Evolutionary conservation across 1,139 yeast genomes (phyloP).

Genomic region (Pichia sp.): DNA sequence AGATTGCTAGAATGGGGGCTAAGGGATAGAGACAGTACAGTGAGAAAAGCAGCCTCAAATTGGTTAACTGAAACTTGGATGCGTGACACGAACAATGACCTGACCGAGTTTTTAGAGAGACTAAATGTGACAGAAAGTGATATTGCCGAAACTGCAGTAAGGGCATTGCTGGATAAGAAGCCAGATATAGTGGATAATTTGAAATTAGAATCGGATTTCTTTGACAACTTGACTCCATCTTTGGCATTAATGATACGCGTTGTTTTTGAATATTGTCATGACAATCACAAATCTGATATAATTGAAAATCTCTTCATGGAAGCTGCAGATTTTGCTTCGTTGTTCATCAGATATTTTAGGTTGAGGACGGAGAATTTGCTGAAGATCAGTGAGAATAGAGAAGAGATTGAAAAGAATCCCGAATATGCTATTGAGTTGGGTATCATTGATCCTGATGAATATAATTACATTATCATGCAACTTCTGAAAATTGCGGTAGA

Average conservation of each 20-base stretch:
- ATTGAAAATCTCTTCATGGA: constrained; percentile 79
- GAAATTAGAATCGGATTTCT: constrained; percentile 54
- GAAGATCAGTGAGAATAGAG: constrained; percentile 31
- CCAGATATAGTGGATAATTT: constrained; percentile 58
- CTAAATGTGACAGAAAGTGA: constrained; percentile 63
- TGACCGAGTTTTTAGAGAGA: constrained; percentile 65
- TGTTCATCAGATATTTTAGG: constrained; percentile 49
- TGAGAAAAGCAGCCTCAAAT: constrained; percentile 64
- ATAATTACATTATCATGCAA: constrained; percentile 75
- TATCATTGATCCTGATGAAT: constrained; percentile 44
- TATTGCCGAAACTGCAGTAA: constrained; percentile 64
- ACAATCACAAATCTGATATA: constrained; percentile 47
- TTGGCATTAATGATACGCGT: constrained; percentile 67
- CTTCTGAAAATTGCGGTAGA: constrained; percentile 61
- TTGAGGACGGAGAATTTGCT: constrained; percentile 39
- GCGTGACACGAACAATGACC: constrained; percentile 60
- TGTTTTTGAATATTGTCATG: constrained; percentile 60
- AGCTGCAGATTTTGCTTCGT: constrained; percentile 63
- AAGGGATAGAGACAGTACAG: constrained; percentile 75
- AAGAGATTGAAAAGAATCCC: constrained; percentile 17
- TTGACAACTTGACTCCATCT: constrained; percentile 72
- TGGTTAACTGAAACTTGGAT: constrained; percentile 76
- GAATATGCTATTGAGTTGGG: constrained; percentile 21
- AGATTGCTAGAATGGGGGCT: constrained; percentile 77
- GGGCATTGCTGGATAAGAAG: constrained; percentile 55